These are phyloP conservation scores for Cyberlindnera sargentensis DNA, from an alignment of 805 yeast species.

Conservation along the genomic window DNA sequence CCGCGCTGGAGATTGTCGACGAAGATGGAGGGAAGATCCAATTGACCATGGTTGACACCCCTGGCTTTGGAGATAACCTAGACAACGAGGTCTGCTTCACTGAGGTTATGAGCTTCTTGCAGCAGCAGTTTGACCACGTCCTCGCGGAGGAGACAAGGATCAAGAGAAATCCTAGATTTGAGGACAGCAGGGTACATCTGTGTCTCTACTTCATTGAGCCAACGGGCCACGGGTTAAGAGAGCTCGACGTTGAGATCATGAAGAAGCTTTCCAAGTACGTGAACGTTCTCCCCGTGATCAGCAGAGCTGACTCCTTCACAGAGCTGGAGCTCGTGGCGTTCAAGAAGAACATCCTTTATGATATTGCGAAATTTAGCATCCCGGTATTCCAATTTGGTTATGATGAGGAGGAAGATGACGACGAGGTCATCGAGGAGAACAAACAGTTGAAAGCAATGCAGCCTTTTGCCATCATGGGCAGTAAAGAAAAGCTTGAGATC, in stretches of 20 bases:
- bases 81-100: slow-evolving; percentile 60
- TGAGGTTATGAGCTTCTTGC: slow-evolving; percentile 60
- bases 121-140: slow-evolving; percentile 72
- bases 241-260: slow-evolving; percentile 67
- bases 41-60: slow-evolving; percentile 64
- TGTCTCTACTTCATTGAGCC: slow-evolving; percentile 69
- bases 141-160: slow-evolving; percentile 84
- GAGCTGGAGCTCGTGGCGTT: slow-evolving; percentile 48
- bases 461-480: slow-evolving; percentile 68
- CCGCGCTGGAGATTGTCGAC: slow-evolving; percentile 52
- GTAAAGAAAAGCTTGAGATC: slow-evolving; percentile 49
- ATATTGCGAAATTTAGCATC: slow-evolving; percentile 60
- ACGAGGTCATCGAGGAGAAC: slow-evolving; percentile 64
- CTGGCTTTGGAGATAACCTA: slow-evolving; percentile 69
- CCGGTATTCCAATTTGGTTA: slow-evolving; percentile 68
- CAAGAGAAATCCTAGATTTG: slow-evolving; percentile 76
- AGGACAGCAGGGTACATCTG: slow-evolving; percentile 71
- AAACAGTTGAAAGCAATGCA: slow-evolving; percentile 53
- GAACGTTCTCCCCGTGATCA: slow-evolving; percentile 64
- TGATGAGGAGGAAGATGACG: slow-evolving; percentile 68
- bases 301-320: slow-evolving; percentile 69
- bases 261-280: slow-evolving; percentile 63
- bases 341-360: slow-evolving; percentile 52
- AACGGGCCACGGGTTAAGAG: slow-evolving; percentile 72
- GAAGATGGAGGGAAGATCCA: slow-evolving; percentile 51